Evolutionary conservation across 176 grass and related monocot genomes (phyloP), one percentile per base, ranked within the genome.

Genomic region (Triticum timopheevii): DNA sequence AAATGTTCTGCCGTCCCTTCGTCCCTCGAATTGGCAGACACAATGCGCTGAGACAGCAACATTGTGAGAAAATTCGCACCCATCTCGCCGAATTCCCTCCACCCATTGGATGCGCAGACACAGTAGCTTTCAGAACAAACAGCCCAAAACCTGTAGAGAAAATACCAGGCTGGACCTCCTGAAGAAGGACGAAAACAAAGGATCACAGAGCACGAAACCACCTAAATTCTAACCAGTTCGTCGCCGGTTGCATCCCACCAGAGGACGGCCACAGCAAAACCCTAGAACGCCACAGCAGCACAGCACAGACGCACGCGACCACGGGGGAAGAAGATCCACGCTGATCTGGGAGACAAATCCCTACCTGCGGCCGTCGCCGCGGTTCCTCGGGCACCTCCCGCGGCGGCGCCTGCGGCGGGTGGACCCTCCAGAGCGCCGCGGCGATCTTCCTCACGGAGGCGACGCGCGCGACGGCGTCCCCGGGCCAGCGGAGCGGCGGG

Each of bases 361-460:
- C 76, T 89, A 91, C 89, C 89, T 89, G 71, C 27, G 68, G 24
- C 34, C 86, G 84, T 58, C 65, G 84, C 10, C 73, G 61, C 68
- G 80, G 22, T 19, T 80, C 56, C 52, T 44, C 71, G 16, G 69
- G 47, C 16, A 17, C 2, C 79, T 91, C 89, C 80, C 5, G 25
- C 19, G 70, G 77, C 24, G 47, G 64, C 33, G 81, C 67, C 81
- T 83, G 81, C n/a, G 83, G 73, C 47, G 87, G 87, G 12, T 89
- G 92, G 64, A 80, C 77, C 16, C 84, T 80, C 92, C 92, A 94
- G 9, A 94, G 80, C 52, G 84, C 87, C 28, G 89, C 86, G 11
- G 90, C 95, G 63, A 97, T 92, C 88, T 84, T 97, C 72, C 95
- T 87, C 16, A 88, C 95, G 40, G 92, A 91, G 30, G 80, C 66